Evolutionary conservation across 257 asterid species (phyloP).

Genomic region (Primulina eburnea): DNA sequence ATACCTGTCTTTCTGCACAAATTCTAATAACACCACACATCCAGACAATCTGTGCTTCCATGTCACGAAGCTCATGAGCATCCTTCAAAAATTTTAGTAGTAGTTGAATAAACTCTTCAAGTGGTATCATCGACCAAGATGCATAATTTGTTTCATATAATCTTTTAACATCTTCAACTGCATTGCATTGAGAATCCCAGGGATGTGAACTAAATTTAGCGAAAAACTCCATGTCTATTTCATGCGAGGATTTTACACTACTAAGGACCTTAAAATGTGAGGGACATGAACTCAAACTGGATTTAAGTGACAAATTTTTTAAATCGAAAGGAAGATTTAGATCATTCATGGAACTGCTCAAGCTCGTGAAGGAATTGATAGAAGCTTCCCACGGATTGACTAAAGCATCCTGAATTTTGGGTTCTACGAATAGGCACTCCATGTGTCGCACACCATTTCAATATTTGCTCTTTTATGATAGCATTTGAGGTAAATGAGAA

Average conservation of each 20-base stretch:
- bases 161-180: constrained; percentile 45
- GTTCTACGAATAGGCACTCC: constrained; percentile 44
- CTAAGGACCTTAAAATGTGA: constrained; percentile 22
- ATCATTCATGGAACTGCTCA: constrained; percentile 60
- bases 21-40: constrained; percentile 51
- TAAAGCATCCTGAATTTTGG: constrained; percentile 30
- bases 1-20: constrained; percentile 71
- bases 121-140: constrained; percentile 33
- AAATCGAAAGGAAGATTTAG: constrained; percentile 56
- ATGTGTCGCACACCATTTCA: constrained; percentile 53
- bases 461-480: constrained; percentile 54
- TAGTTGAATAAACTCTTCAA: constrained; percentile 32
- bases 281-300: constrained; percentile 35
- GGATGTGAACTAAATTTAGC: constrained; percentile 43
- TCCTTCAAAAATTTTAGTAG: constrained; percentile 58
- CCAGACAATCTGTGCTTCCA: constrained; percentile 66
- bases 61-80: constrained; percentile 45
- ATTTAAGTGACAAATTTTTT: constrained; percentile 51
- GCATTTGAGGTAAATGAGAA: constrained; percentile 57
- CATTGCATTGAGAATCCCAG: constrained; percentile 38
- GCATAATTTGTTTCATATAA: constrained; percentile 33
- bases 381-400: constrained; percentile 27
- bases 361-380: constrained; percentile 55
- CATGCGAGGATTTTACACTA: constrained; percentile 25
- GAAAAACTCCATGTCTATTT: constrained; percentile 33